Evolutionary conservation across 129 eudicot genomes (phyloP).

Genomic region (Kitagawia praeruptora): DNA sequence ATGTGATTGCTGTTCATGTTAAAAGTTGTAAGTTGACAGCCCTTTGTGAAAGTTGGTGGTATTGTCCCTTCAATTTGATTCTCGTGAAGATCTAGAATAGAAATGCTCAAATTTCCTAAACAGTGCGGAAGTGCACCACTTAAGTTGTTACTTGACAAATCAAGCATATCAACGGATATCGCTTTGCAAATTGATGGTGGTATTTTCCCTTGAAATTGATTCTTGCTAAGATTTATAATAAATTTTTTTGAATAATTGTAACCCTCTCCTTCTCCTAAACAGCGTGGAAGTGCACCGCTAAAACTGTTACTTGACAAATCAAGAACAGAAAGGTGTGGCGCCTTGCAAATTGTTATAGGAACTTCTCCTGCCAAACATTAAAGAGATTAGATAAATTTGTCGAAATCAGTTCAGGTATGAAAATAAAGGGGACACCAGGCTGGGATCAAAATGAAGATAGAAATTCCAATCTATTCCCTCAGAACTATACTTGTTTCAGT

Average conservation of each 20-base stretch:
- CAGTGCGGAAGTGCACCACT: neutral
- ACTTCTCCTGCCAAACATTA: neutral
- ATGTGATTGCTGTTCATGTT: neutral
- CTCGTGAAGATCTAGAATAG: neutral
- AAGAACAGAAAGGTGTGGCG: neutral
- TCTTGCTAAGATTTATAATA: no score
- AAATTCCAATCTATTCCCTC: no score
- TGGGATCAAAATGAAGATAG: no score
- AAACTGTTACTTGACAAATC: no score
- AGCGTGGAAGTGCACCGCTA: no score
- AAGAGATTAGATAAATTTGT: no score
- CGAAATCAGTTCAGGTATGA: neutral
- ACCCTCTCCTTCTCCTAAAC: no score
- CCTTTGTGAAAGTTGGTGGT: neutral
- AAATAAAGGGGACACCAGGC: neutral
- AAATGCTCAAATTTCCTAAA: neutral
- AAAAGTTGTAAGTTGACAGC: neutral
- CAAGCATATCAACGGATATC: no score
- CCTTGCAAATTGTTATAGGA: neutral
- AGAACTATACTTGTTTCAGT: no score
- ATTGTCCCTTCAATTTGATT: neutral
- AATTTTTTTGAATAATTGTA: no score
- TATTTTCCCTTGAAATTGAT: no score
- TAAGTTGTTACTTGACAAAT: neutral
- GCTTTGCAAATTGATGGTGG: no score